phyloP scores from a whole-genome alignment of 1,139 yeast species.

The Meyerozyma sp. region DNA sequence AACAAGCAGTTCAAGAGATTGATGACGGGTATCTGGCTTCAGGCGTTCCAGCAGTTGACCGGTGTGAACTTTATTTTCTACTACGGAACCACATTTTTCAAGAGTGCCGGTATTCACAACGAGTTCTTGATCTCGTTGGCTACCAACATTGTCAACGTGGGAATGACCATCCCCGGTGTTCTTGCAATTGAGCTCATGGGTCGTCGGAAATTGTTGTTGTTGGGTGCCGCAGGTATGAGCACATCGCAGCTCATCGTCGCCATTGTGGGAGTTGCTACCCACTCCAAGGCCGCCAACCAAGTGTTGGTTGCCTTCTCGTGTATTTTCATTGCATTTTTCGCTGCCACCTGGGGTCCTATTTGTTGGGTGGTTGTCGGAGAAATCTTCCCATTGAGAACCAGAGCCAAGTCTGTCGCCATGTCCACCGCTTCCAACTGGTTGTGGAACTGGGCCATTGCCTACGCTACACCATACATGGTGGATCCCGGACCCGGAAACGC shows the following conservation, averaged over 20 bases:
- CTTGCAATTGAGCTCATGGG: slow-evolving; percentile 10
- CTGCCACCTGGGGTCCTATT: slow-evolving; percentile 78
- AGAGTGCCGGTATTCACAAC: slow-evolving; percentile 45
- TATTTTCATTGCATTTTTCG: slow-evolving; percentile 67
- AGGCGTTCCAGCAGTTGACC: slow-evolving; percentile 64
- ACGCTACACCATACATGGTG: slow-evolving; percentile 66
- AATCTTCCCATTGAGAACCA: slow-evolving; percentile 61
- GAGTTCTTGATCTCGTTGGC: slow-evolving; percentile 32
- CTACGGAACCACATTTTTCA: slow-evolving; percentile 63
- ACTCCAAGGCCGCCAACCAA: slow-evolving; percentile 43
- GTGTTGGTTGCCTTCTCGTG: slow-evolving; percentile 64
- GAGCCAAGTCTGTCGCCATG: slow-evolving; percentile 71
- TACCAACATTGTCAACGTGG: slow-evolving; percentile 34
- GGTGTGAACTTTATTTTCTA: slow-evolving; percentile 72
- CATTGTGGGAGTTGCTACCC: slow-evolving; percentile 19
- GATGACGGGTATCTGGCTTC: slow-evolving; percentile 27
- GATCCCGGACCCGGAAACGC: slow-evolving; percentile 61
- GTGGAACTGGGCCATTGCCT: slow-evolving; percentile 69
- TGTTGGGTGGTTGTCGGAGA: slow-evolving; percentile 78
- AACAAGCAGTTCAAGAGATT: slow-evolving; percentile 34
- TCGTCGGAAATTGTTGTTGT: slow-evolving; percentile 23
- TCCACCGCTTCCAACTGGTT: slow-evolving; percentile 80
- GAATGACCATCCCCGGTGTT: slow-evolving; percentile 23
- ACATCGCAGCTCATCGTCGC: slow-evolving; percentile 20
- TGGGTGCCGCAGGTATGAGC: slow-evolving; percentile 20